These are phyloP conservation scores for Trametes sanguinea DNA, from an alignment of 768 basidiomycete genomes.

Conservation along the genomic window DNA sequence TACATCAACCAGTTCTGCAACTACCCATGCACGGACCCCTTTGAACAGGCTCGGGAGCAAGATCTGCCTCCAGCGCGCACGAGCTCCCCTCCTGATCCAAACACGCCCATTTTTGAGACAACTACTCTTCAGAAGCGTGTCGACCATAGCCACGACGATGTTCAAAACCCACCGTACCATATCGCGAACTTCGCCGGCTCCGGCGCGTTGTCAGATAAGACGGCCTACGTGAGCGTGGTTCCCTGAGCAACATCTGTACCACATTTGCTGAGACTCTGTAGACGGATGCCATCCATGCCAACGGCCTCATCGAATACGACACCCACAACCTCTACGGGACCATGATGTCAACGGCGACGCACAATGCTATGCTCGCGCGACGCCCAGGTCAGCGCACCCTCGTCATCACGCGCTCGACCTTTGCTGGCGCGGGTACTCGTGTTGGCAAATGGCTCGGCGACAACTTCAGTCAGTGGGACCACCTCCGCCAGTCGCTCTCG, in stretches of 20 bases:
- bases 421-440: slow-evolving; percentile 63
- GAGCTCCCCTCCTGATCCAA: slow-evolving; percentile 50
- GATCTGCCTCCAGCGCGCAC: slow-evolving; percentile 56
- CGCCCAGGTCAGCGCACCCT: slow-evolving; percentile 61
- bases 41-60: slow-evolving; percentile 53
- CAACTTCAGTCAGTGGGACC: slow-evolving; percentile 58
- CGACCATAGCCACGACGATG: slow-evolving; percentile 36
- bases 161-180: slow-evolving; percentile 56
- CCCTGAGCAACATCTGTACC: too few relatives aligned
- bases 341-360: slow-evolving; percentile 69
- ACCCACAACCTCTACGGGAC: slow-evolving; percentile 70
- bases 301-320: slow-evolving; percentile 61
- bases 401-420: slow-evolving; percentile 74
- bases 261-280: slow-evolving; percentile 1
- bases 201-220: slow-evolving; percentile 53
- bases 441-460: slow-evolving; percentile 81
- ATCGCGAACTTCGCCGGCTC: slow-evolving; percentile 55
- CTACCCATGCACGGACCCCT: slow-evolving; percentile 61
- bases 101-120: slow-evolving; percentile 52
- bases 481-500: slow-evolving; percentile 61
- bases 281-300: slow-evolving; percentile 49
- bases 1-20: slow-evolving; percentile 53
- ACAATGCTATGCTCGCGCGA: slow-evolving; percentile 60
- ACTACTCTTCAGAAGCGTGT: slow-evolving; percentile 32
- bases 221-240: slow-evolving; percentile 48